phyloP scores from a whole-genome alignment of 805 yeast genomes.

The Tetrapisispora namnaoensis region DNA sequence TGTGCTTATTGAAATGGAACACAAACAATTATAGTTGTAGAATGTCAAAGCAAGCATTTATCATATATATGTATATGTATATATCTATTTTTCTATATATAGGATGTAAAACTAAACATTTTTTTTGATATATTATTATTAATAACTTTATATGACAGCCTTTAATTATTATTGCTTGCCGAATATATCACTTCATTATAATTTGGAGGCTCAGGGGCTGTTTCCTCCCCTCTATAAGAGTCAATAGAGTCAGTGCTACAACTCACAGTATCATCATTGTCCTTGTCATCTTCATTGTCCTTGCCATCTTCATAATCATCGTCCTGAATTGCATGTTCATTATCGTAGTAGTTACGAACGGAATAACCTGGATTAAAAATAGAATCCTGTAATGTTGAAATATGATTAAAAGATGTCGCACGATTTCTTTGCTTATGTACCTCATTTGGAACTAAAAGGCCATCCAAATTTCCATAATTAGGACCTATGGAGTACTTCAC shows the following conservation, averaged over 20 bases:
- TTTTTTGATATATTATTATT: background rate
- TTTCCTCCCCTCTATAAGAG: background rate
- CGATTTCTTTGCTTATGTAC: background rate
- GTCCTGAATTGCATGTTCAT: conserved; percentile 2
- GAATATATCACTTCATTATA: conserved; percentile 1
- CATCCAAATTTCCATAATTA: conserved; percentile 3
- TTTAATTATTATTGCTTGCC: background rate
- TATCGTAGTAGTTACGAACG: background rate
- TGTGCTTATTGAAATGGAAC: no score
- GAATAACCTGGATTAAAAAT: conserved; percentile 1
- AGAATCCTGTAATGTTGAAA: background rate
- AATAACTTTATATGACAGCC: background rate
- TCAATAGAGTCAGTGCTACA: background rate
- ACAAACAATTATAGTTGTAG: no score
- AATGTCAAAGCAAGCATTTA: background rate
- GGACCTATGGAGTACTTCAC: background rate
- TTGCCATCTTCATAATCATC: background rate
- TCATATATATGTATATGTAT: background rate
- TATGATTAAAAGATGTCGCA: background rate
- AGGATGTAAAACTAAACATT: background rate
- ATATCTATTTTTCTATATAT: background rate
- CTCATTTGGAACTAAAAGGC: background rate
- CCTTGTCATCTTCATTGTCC: background rate
- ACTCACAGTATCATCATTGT: background rate
- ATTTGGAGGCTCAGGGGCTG: conserved; percentile 2